A percentile compares a stretch with the other conserved stretches of the same genome.
Conservation (phyloP, 129 eudicot genomes). For the carrot (Daucus carota) region DH1_v3.0 NC_030386.2:29761501-29762000, state of each 20-base stretch:
- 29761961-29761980: conserved; percentile 30
- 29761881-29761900: not conserved
- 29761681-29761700: conserved; percentile 18
- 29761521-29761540: conserved; percentile 1
- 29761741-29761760: not conserved
- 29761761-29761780: not conserved
- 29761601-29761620: not conserved
- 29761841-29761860: too few relatives aligned
- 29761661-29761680: conserved; percentile 16
- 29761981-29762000: not conserved
- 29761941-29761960: not conserved
- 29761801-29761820: not conserved
- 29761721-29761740: not conserved
- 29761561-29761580: not conserved
- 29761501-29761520: not conserved
- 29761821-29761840: too few relatives aligned
- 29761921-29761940: too few relatives aligned
- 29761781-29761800: not conserved
- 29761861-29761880: not conserved
- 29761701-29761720: not conserved
- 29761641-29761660: not conserved
- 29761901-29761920: too few relatives aligned
- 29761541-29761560: not conserved
- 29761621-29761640: not conserved
- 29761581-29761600: not conserved